These are phyloP conservation scores for Diaporthe australafricana DNA, from an alignment of 2,329 filamentous ascomycete genomes.

Conservation along the genomic window DNA sequence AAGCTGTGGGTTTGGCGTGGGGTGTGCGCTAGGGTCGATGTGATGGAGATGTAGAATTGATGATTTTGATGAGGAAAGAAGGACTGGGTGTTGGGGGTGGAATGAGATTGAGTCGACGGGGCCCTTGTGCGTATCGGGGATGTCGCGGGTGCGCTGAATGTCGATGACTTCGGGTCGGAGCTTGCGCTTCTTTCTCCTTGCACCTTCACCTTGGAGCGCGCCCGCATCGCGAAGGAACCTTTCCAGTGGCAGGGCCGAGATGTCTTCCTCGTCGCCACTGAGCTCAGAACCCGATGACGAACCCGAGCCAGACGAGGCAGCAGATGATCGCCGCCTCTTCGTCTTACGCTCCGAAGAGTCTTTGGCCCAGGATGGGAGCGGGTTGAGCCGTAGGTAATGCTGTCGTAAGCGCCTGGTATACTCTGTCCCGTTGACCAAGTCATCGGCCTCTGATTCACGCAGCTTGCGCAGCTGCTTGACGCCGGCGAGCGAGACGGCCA, in stretches of 20 bases:
- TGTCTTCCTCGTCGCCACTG: slow-evolving; percentile 62
- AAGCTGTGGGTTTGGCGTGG: slow-evolving; percentile 86
- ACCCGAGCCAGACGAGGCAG: slow-evolving; percentile 50
- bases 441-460: slow-evolving; percentile 82
- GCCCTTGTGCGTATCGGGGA: slow-evolving; percentile 81
- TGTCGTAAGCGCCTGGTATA: slow-evolving; percentile 84
- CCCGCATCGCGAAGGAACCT: slow-evolving; percentile 81
- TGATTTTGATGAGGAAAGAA: slow-evolving; percentile 89
- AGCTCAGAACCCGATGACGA: slow-evolving; percentile 47
- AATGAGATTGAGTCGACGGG: slow-evolving; percentile 87
- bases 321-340: slow-evolving; percentile 66
- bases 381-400: slow-evolving; percentile 75
- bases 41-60: slow-evolving; percentile 91
- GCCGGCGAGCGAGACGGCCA: slow-evolving; percentile 84
- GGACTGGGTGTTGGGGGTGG: slow-evolving; percentile 88
- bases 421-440: slow-evolving; percentile 86
- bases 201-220: slow-evolving; percentile 68
- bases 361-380: slow-evolving; percentile 70
- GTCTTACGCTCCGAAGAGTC: slow-evolving; percentile 58
- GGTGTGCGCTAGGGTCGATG: slow-evolving; percentile 79
- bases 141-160: slow-evolving; percentile 89
- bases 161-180: slow-evolving; percentile 89
- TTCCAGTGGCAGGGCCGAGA: slow-evolving; percentile 81
- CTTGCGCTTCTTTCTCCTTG: slow-evolving; percentile 70
- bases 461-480: slow-evolving; percentile 85